phyloP scores from a whole-genome alignment of 805 yeast genomes.

The Saturnispora gosingensis region DNA sequence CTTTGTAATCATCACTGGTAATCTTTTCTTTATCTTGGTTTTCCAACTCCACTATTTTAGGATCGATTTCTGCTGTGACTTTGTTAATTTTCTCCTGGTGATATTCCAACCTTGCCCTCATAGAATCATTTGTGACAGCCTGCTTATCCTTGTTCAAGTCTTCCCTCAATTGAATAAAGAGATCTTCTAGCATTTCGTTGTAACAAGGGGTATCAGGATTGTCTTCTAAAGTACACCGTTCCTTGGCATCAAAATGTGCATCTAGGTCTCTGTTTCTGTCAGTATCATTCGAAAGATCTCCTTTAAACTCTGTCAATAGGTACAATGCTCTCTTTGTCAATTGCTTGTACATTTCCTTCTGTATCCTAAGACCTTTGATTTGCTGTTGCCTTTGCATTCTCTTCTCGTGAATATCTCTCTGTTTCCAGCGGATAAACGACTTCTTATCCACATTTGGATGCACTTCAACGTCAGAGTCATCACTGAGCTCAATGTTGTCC shows the following conservation, averaged over 20 bases:
- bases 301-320: slow-evolving; percentile 37
- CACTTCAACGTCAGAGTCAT: slow-evolving; percentile 94
- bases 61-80: slow-evolving; percentile 52
- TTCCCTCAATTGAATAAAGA: slow-evolving; percentile 64
- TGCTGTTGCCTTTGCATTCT: slow-evolving; percentile 73
- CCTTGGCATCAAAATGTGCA: slow-evolving; percentile 45
- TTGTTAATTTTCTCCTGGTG: slow-evolving; percentile 67
- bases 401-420: slow-evolving; percentile 92
- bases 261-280: slow-evolving; percentile 36
- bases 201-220: slow-evolving; percentile 46
- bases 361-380: slow-evolving; percentile 65
- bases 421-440: slow-evolving; percentile 93
- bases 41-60: slow-evolving; percentile 56
- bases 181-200: slow-evolving; percentile 87
- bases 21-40: slow-evolving; percentile 68
- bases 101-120: slow-evolving; percentile 36
- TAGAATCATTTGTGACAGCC: slow-evolving; percentile 31
- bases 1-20: slow-evolving; percentile 82
- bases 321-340: slow-evolving; percentile 66
- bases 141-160: slow-evolving; percentile 45
- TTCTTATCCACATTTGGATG: slow-evolving; percentile 96
- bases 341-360: slow-evolving; percentile 70
- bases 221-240: slow-evolving; percentile 37
- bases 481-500: slow-evolving; percentile 94
- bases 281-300: slow-evolving; percentile 29